These are phyloP conservation scores for Cutaneotrichosporon sp. DNA, from an alignment of 1,284 basidiomycete genomes.

Conservation along the genomic window DNA sequence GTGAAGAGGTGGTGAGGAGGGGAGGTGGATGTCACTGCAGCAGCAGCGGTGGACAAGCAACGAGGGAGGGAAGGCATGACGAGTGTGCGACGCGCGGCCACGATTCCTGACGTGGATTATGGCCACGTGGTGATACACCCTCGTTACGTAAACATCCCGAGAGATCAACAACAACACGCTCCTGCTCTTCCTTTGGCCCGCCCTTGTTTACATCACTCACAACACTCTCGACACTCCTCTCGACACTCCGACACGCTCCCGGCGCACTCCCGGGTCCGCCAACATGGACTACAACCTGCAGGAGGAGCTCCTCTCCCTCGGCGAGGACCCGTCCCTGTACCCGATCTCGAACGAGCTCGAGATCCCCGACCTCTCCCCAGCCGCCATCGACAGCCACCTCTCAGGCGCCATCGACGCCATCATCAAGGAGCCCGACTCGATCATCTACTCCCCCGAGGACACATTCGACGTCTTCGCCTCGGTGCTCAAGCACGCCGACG, in stretches of 20 bases:
- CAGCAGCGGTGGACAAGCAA: not conserved
- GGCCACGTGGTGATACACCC: conserved; percentile 3
- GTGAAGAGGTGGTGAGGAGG: not conserved
- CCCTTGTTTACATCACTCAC: conserved; percentile 17
- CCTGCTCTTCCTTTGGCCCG: conserved; percentile 12
- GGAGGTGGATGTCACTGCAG: not conserved
- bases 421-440: conserved; percentile 68
- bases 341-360: conserved; percentile 67
- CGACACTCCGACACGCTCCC: conserved; percentile 1
- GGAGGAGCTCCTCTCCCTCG: conserved; percentile 67
- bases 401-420: conserved; percentile 68
- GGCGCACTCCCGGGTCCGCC: conserved; percentile 7
- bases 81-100: conserved; percentile 21
- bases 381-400: conserved; percentile 51
- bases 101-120: conserved; percentile 11
- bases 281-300: conserved; percentile 66
- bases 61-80: conserved; percentile 1
- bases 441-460: conserved; percentile 60
- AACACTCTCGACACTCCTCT: not conserved
- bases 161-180: conserved; percentile 17
- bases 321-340: conserved; percentile 61
- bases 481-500: conserved; percentile 59
- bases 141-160: conserved; percentile 4
- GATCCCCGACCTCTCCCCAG: conserved; percentile 58
- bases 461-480: conserved; percentile 78